Base-by-base conservation (phyloP, 148 eudicot species). In the Bassia scoparia region DNA sequence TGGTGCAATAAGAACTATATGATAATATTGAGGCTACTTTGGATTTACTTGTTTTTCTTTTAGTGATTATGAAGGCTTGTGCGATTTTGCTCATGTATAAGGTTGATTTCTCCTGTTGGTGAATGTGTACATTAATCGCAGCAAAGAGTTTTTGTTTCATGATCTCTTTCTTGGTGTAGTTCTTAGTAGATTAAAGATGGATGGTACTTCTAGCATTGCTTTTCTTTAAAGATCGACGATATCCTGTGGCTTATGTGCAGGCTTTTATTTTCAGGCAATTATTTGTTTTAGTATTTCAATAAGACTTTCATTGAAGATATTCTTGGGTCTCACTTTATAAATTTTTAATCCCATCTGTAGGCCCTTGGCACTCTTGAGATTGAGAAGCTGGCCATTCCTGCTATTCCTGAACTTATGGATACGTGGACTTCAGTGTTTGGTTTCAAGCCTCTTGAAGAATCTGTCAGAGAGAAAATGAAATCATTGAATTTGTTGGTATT, bases 401-500 rank as follows among this genome's bases (percentile, higher is more conserved):
- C 99, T 38, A 82, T 96, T 66, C 72, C 97, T 50, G 97, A 85
- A 70, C 84, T 96, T 34, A 33, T 58, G 71, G 68, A 86, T 61
- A 92, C 97, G 54, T 96, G 99, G 99, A 96, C 92, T 59, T 82
- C 86, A 4, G 89, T 81, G 50, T 96, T 96, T 79, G 90, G 90
- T 71, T 96, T 96, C 76, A 49, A 66, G 72, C 92, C 92, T 53
- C 84, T 92, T 70, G 92, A 86, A 68, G 88, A 85, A 70, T 75
- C 83, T 21, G 74, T 68, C 50, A 82, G 82, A 77, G 83, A 78
- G 59, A 84, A 80, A 77, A 87, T 89, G 86, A 82, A 75, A 67
- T 68, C 68, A 70, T 82, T 80, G 91, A 87, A 81, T 79, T 60
- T 86, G 83, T 72, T 89, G 69, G 89, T 85, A 27, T 89, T 89